phyloP scores from a whole-genome alignment of 169 alveolate genomes.

The Cryptosporidium canis region DNA sequence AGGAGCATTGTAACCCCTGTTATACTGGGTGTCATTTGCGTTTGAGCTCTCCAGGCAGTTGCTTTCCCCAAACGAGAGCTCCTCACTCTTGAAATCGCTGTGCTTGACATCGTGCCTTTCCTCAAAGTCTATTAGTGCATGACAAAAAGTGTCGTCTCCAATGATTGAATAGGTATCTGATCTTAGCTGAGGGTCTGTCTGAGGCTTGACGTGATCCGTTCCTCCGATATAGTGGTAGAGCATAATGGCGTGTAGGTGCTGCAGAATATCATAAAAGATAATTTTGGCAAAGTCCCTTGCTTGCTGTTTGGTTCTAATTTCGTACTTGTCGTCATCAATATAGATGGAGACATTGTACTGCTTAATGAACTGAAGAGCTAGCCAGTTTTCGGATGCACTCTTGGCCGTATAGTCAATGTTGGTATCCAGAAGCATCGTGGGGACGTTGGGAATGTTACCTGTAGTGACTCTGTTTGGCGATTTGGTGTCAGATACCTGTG shows the following conservation, averaged over 20 bases:
- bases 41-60: not conserved
- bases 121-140: constrained; percentile 63
- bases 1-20: not conserved
- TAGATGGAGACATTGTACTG: constrained; percentile 55
- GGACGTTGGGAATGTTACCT: constrained; percentile 41
- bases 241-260: constrained; percentile 66
- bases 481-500: not conserved
- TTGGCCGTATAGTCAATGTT: constrained; percentile 64
- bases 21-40: not conserved
- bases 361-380: constrained; percentile 59
- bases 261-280: constrained; percentile 40
- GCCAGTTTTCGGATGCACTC: constrained; percentile 70
- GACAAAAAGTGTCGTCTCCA: constrained; percentile 72
- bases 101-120: constrained; percentile 41
- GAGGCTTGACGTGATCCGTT: constrained; percentile 56
- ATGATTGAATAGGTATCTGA: constrained; percentile 63
- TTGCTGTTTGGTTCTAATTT: constrained; percentile 63
- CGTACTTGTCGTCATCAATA: constrained; percentile 58
- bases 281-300: constrained; percentile 65
- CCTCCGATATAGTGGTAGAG: constrained; percentile 69
- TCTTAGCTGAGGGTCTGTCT: not conserved
- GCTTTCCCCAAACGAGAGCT: not conserved
- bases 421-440: constrained; percentile 49
- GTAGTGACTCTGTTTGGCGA: constrained; percentile 42
- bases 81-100: not conserved